Evolutionary conservation across 805 yeast species (phyloP).

Genomic region (Metschnikowia cubensis): DNA sequence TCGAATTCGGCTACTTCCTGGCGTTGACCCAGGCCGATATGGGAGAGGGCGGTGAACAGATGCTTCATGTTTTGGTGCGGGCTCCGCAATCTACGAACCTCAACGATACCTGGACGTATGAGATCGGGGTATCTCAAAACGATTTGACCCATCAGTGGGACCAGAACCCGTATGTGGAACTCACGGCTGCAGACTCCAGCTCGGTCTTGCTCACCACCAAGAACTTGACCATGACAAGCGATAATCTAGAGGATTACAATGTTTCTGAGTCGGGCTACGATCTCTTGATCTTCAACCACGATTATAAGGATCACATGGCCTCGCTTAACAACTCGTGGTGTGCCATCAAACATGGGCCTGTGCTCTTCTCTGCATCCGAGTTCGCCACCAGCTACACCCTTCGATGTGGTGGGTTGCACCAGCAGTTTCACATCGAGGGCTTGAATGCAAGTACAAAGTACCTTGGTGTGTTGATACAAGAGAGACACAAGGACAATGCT

Average conservation of each 20-base stretch:
- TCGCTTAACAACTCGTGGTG: slow-evolving; percentile 60
- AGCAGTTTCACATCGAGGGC: slow-evolving; percentile 59
- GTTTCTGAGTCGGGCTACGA: slow-evolving; percentile 29
- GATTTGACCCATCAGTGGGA: slow-evolving; percentile 72
- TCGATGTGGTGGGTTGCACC: slow-evolving; percentile 48
- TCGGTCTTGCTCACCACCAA: slow-evolving; percentile 67
- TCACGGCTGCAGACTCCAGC: slow-evolving; percentile 67
- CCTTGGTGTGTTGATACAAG: slow-evolving; percentile 57
- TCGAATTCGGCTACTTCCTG: slow-evolving; percentile 36
- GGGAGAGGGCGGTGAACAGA: slow-evolving; percentile 3
- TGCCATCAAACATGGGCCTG: slow-evolving; percentile 59
- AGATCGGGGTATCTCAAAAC: slow-evolving; percentile 61
- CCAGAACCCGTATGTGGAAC: slow-evolving; percentile 46
- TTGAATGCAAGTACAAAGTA: slow-evolving; percentile 61
- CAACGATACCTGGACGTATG: slow-evolving; percentile 52
- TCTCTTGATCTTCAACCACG: slow-evolving; percentile 47
- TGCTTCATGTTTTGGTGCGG: slow-evolving; percentile 35
- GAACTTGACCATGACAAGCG: slow-evolving; percentile 29
- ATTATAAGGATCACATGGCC: slow-evolving; percentile 30
- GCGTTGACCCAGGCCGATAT: slow-evolving; percentile 36
- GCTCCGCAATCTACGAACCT: slow-evolving; percentile 39
- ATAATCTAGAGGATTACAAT: slow-evolving; percentile 17
- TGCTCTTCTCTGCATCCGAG: slow-evolving; percentile 20
- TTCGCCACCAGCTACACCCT: slow-evolving; percentile 37
- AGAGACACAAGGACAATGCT: slow-evolving; percentile 24